Evolutionary conservation across 2,329 filamentous ascomycete genomes (phyloP).

Genomic region (Fusarium solani-melongenae): DNA sequence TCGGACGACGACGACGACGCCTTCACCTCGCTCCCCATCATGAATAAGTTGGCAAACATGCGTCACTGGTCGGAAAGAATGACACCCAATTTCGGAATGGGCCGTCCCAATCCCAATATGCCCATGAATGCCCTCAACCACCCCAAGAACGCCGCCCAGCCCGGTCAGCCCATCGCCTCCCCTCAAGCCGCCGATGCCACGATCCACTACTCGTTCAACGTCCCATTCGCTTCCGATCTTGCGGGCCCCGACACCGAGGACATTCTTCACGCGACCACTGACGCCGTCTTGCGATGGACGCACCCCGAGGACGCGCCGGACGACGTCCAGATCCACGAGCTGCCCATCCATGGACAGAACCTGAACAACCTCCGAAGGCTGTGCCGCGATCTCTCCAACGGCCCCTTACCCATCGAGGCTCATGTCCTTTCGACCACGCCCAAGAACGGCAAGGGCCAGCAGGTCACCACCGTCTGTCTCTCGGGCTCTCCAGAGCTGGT

Average conservation of each 20-base stretch:
- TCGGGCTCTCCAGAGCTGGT: slow-evolving; percentile 89
- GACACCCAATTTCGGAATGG: slow-evolving; percentile 75
- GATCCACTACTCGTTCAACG: slow-evolving; percentile 96
- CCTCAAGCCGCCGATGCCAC: slow-evolving; percentile 78
- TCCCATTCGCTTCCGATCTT: slow-evolving; percentile 93
- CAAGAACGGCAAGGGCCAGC: slow-evolving; percentile 73
- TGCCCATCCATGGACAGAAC: slow-evolving; percentile 92
- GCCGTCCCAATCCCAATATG: slow-evolving; percentile 68
- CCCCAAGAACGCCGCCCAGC: slow-evolving; percentile 64
- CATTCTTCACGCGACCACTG: slow-evolving; percentile 89
- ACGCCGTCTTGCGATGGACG: slow-evolving; percentile 91
- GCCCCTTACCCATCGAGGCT: slow-evolving; percentile 79
- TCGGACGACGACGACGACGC: slow-evolving; percentile 43
- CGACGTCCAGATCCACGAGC: slow-evolving; percentile 84
- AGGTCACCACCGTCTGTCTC: slow-evolving; percentile 89
- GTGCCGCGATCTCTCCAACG: slow-evolving; percentile 84
- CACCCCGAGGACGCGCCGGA: slow-evolving; percentile 89
- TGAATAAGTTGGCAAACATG: slow-evolving; percentile 79
- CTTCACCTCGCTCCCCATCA: slow-evolving; percentile 54
- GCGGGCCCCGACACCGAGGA: slow-evolving; percentile 93
- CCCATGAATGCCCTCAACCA: slow-evolving; percentile 67
- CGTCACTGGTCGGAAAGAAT: slow-evolving; percentile 78
- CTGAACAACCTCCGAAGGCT: slow-evolving; percentile 81
- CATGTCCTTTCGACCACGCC: slow-evolving; percentile 85
- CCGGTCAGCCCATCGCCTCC: slow-evolving; percentile 69